A percentile compares a stretch with the other conserved stretches of the same genome.
phyloP scores from a whole-genome alignment of 2,329 filamentous ascomycete species.

The Monilinia laxa region DNA sequence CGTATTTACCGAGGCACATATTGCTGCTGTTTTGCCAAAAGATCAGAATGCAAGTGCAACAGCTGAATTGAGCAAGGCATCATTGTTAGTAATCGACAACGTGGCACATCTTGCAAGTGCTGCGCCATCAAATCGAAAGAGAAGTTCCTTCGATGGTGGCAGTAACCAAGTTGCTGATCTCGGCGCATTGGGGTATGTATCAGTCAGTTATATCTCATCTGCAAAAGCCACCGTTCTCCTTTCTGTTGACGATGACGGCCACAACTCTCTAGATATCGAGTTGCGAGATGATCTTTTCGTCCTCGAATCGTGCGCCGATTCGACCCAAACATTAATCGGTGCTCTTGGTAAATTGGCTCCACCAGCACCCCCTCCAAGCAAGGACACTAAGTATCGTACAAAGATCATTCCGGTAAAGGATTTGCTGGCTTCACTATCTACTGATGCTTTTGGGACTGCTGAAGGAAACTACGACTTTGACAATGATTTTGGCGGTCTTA shows the following conservation, averaged over 20 bases:
- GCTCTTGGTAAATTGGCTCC: slow-evolving; percentile 79
- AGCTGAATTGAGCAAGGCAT: slow-evolving; percentile 74
- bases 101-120: slow-evolving; percentile 46
- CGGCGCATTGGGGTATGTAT: slow-evolving; percentile 72
- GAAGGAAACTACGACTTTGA: slow-evolving; percentile 64
- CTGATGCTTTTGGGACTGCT: slow-evolving; percentile 71
- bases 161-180: slow-evolving; percentile 54
- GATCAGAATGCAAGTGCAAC: slow-evolving; percentile 62
- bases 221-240: slow-evolving; percentile 68
- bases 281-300: slow-evolving; percentile 83
- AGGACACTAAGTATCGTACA: slow-evolving; percentile 81
- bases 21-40: slow-evolving; percentile 66
- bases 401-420: slow-evolving; percentile 83
- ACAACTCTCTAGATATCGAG: slow-evolving; percentile 74
- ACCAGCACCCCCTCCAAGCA: slow-evolving; percentile 72
- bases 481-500: slow-evolving; percentile 56
- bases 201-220: slow-evolving; percentile 82
- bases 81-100: slow-evolving; percentile 81
- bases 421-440: slow-evolving; percentile 85
- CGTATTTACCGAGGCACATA: slow-evolving; percentile 73
- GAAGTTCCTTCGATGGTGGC: slow-evolving; percentile 40
- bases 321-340: slow-evolving; percentile 84
- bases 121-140: slow-evolving; percentile 25
- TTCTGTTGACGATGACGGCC: slow-evolving; percentile 52
- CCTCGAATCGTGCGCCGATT: slow-evolving; percentile 93